Conservation (phyloP, 805 yeast species). For the Saccharomycopsis amapae region DNA sequence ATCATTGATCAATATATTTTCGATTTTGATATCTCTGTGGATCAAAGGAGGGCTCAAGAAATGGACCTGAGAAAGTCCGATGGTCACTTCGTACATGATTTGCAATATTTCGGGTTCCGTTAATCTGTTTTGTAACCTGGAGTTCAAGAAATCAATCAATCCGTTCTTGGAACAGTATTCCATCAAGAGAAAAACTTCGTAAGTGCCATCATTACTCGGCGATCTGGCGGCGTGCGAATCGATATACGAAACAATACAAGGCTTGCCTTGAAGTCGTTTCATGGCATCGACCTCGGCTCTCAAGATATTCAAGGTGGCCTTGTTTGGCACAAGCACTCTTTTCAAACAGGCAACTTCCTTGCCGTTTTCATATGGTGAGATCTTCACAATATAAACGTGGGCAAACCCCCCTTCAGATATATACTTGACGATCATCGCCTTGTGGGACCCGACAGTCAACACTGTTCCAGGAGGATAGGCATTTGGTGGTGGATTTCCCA, state of each 20-base stretch:
- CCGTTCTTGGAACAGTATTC: slow-evolving; percentile 74
- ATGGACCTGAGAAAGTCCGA: slow-evolving; percentile 76
- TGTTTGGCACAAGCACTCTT: slow-evolving; percentile 92
- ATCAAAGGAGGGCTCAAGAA: slow-evolving; percentile 61
- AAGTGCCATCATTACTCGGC: slow-evolving; percentile 41
- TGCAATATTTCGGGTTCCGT: slow-evolving; percentile 60
- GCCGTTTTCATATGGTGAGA: slow-evolving; percentile 48
- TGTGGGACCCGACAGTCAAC: slow-evolving; percentile 79
- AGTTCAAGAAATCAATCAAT: slow-evolving; percentile 72
- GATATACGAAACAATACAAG: slow-evolving; percentile 79
- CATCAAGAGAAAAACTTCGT: slow-evolving; percentile 75
- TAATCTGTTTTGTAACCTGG: slow-evolving; percentile 56
- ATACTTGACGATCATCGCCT: slow-evolving; percentile 59
- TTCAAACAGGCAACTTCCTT: slow-evolving; percentile 74
- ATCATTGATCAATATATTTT: slow-evolving; percentile 78
- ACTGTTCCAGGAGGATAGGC: slow-evolving; percentile 71
- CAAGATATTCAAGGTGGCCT: slow-evolving; percentile 68
- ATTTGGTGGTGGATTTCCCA: slow-evolving; percentile 44
- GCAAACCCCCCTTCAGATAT: slow-evolving; percentile 94
- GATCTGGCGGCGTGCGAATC: slow-evolving; percentile 91
- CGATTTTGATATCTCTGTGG: slow-evolving; percentile 88
- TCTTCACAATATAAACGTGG: slow-evolving; percentile 77
- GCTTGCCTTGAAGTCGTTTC: slow-evolving; percentile 77
- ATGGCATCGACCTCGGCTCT: slow-evolving; percentile 97
- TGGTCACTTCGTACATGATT: slow-evolving; percentile 62